Conservation (phyloP, 768 basidiomycete species). For the Hortiboletus campestris region DNA sequence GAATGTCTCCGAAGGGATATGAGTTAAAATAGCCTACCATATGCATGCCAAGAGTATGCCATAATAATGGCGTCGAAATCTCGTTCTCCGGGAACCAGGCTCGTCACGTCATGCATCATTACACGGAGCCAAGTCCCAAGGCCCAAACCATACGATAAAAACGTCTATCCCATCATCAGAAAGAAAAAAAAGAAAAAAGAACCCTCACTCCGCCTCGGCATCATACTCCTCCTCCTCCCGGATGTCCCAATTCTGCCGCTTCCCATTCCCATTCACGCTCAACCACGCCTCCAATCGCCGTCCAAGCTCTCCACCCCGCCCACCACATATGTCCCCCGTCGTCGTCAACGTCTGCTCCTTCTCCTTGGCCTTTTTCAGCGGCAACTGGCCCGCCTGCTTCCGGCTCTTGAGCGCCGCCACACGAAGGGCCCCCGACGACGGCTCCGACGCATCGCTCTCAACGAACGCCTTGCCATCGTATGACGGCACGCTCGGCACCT, state of each 20-base stretch:
- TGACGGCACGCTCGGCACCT: conserved; percentile 13
- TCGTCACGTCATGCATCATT: background rate
- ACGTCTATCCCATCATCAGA: too few species aligned
- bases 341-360: conserved; percentile 68
- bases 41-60: background rate
- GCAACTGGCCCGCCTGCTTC: conserved; percentile 46
- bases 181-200: background rate
- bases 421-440: conserved; percentile 20
- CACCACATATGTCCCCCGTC: conserved; percentile 76
- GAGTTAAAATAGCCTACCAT: too few species aligned
- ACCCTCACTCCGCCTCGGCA: conserved; percentile 11
- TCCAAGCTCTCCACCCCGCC: conserved; percentile 75
- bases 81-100: background rate
- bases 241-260: conserved; percentile 6
- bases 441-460: conserved; percentile 10
- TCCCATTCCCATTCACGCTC: conserved; percentile 36
- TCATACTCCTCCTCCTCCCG: conserved; percentile 18
- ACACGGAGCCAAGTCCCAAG: background rate
- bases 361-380: conserved; percentile 59
- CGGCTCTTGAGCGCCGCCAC: conserved; percentile 28
- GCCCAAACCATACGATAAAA: conserved; percentile 3
- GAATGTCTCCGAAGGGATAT: too few species aligned
- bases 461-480: background rate
- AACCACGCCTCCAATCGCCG: conserved; percentile 75
- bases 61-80: too few species aligned